Percentiles rank a stretch among this genome's conserved stretches.
Evolutionary conservation across 164 flowering plant species (phyloP).

Genomic region (Dillenia turbinata): DNA sequence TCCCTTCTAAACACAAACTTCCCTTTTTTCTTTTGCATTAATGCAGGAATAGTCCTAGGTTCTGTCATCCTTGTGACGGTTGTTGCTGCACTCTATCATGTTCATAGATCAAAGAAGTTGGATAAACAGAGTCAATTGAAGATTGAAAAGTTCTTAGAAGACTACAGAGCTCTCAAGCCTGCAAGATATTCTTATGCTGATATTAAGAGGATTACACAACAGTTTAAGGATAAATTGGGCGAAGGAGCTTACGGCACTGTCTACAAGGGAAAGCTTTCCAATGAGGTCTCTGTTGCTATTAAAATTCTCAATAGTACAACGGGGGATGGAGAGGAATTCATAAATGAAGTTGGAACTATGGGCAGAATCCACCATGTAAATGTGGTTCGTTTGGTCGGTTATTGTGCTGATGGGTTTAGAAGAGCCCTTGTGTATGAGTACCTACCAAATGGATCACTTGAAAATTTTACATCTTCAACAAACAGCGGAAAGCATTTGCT

Average conservation of each 20-base stretch:
- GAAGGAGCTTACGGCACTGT: slow-evolving; percentile 10
- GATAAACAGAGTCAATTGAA: too few species aligned
- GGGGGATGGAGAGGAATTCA: slow-evolving; percentile 4
- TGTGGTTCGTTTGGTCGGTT: slow-evolving; percentile 3
- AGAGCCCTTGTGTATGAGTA: background rate
- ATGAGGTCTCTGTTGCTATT: background rate
- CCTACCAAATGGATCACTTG: slow-evolving; percentile 12
- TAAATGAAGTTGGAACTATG: slow-evolving; percentile 6
- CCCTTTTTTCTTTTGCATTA: too few species aligned
- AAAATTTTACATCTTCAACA: background rate
- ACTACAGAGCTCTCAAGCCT: background rate
- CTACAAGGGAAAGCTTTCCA: slow-evolving; percentile 11
- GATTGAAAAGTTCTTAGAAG: too few species aligned
- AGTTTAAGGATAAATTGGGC: slow-evolving; percentile 5
- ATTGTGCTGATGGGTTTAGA: slow-evolving; percentile 5
- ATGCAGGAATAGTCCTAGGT: too few species aligned
- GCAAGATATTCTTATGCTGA: slow-evolving; percentile 7
- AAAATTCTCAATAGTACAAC: slow-evolving; percentile 1
- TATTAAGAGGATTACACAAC: slow-evolving; percentile 1
- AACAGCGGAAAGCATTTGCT: background rate
- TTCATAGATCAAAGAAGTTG: too few species aligned
- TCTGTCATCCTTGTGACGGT: too few species aligned
- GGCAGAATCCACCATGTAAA: slow-evolving; percentile 1
- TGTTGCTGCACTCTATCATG: too few species aligned
- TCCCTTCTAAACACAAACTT: too few species aligned